Evolutionary conservation across 306 rosid species (phyloP).

Genomic region (Lotus japonicus): DNA sequence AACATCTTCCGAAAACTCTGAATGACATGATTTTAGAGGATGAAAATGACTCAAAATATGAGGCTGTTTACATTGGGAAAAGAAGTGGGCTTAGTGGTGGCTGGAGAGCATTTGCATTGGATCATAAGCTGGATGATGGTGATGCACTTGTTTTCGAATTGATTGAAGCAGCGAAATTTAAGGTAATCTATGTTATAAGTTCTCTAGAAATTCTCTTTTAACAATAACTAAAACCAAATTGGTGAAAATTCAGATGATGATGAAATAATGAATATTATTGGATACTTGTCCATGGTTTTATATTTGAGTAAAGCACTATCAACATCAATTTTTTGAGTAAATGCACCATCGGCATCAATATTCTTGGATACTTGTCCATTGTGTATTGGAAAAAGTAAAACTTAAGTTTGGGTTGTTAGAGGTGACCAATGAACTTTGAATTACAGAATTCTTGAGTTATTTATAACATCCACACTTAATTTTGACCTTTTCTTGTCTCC

Average conservation of each 20-base stretch:
- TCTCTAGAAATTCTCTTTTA: not conserved
- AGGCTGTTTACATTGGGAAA: conserved; percentile 43
- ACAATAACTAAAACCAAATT: not conserved
- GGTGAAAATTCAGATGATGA: not conserved
- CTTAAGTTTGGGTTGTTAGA: not conserved
- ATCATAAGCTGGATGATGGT: conserved; percentile 72
- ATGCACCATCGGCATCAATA: not conserved
- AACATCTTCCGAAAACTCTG: conserved; percentile 44
- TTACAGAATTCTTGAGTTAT: not conserved
- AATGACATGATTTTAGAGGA: conserved; percentile 48
- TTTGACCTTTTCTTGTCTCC: not conserved
- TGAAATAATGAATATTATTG: not conserved
- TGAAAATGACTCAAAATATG: conserved; percentile 48
- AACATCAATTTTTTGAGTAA: not conserved
- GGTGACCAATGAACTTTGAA: not conserved
- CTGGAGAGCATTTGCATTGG: conserved; percentile 81
- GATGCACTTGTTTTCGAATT: conserved; percentile 76
- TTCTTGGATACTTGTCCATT: not conserved
- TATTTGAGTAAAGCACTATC: not conserved
- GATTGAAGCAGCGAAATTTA: conserved; percentile 48
- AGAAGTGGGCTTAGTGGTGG: conserved; percentile 74
- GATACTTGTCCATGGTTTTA: not conserved
- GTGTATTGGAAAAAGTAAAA: not conserved
- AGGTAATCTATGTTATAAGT: conserved; percentile 30
- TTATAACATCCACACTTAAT: not conserved